Conservation (phyloP, 2,329 filamentous ascomycete genomes). For the Hypoxylon sp. region DNA sequence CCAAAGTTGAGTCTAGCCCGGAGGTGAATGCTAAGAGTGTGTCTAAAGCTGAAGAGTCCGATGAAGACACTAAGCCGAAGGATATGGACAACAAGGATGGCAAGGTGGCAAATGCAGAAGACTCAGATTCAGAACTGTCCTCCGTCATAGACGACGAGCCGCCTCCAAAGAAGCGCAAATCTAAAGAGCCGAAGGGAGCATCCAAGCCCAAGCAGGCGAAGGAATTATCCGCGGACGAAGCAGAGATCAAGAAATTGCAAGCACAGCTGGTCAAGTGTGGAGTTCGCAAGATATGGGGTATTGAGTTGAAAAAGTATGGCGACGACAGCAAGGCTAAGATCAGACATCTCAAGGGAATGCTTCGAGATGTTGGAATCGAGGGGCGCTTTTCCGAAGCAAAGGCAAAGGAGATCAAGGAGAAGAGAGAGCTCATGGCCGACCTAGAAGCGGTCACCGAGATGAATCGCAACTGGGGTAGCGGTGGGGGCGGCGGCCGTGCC, state of each 20-base stretch:
- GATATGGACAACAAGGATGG: slow-evolving; percentile 28
- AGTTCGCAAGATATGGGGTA: slow-evolving; percentile 90
- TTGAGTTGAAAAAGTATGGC: slow-evolving; percentile 82
- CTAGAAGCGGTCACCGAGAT: slow-evolving; percentile 88
- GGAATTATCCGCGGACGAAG: slow-evolving; percentile 72
- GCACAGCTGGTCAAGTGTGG: slow-evolving; percentile 90
- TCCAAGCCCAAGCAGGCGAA: slow-evolving; percentile 57
- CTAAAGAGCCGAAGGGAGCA: slow-evolving; percentile 60
- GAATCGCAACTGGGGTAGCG: slow-evolving; percentile 80
- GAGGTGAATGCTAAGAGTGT: slow-evolving; percentile 27
- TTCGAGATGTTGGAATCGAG: slow-evolving; percentile 87
- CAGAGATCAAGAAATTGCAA: slow-evolving; percentile 90
- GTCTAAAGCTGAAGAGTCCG: slow-evolving; percentile 54
- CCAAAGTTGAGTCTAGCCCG: slow-evolving; percentile 15
- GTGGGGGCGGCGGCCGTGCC: slow-evolving; percentile 56
- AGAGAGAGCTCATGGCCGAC: slow-evolving; percentile 86
- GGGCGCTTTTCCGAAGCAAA: slow-evolving; percentile 89
- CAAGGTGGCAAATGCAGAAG: slow-evolving; percentile 45
- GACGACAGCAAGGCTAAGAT: slow-evolving; percentile 85
- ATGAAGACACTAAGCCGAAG: slow-evolving; percentile 60
- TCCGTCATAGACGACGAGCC: slow-evolving; percentile 85
- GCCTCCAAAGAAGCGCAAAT: slow-evolving; percentile 70
- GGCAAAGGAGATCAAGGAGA: slow-evolving; percentile 88
- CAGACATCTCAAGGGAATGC: slow-evolving; percentile 81
- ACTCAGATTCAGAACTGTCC: slow-evolving; percentile 71